These are phyloP conservation scores for Mortierella sp. DNA, from an alignment of 371 early-diverging fungal genomes.

Conservation along the genomic window DNA sequence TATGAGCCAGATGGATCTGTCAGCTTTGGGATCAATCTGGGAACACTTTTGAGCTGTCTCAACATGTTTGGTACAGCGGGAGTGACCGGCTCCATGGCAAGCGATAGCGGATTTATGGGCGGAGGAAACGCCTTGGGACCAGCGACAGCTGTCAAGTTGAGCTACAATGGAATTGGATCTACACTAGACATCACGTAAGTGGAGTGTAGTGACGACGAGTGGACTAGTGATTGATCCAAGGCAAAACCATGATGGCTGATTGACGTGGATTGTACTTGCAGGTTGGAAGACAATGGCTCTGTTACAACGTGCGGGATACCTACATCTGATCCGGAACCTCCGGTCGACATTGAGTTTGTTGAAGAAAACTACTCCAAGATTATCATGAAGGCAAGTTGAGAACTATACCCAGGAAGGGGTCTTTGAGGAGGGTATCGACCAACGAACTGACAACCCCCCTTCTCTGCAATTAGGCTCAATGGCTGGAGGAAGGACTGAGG, in stretches of 20 bases:
- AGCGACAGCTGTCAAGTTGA: constrained; percentile 23
- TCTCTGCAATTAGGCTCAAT: constrained; percentile 30
- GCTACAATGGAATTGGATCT: constrained; percentile 36
- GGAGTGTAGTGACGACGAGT: not conserved
- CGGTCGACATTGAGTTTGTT: constrained; percentile 35
- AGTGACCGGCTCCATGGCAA: constrained; percentile 2
- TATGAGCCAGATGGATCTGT: constrained; percentile 24
- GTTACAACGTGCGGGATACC: constrained; percentile 46
- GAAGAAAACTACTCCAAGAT: constrained; percentile 26
- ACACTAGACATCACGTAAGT: constrained; percentile 34
- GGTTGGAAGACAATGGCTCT: constrained; percentile 39
- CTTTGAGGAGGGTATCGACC: too few species aligned
- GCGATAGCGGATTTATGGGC: not conserved
- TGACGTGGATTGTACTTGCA: constrained; percentile 3
- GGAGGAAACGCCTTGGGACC: constrained; percentile 12
- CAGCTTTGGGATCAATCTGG: constrained; percentile 39
- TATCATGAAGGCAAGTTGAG: constrained; percentile 31
- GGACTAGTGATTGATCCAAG: not conserved
- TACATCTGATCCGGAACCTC: constrained; percentile 42
- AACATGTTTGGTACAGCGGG: constrained; percentile 52
- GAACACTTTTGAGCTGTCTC: constrained; percentile 36
- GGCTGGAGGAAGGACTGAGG: constrained; percentile 47
- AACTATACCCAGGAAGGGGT: too few species aligned
- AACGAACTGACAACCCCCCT: not conserved
- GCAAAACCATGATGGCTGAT: not conserved